phyloP scores from a whole-genome alignment of 2,329 filamentous ascomycete genomes.

The Lojkania enalia region DNA sequence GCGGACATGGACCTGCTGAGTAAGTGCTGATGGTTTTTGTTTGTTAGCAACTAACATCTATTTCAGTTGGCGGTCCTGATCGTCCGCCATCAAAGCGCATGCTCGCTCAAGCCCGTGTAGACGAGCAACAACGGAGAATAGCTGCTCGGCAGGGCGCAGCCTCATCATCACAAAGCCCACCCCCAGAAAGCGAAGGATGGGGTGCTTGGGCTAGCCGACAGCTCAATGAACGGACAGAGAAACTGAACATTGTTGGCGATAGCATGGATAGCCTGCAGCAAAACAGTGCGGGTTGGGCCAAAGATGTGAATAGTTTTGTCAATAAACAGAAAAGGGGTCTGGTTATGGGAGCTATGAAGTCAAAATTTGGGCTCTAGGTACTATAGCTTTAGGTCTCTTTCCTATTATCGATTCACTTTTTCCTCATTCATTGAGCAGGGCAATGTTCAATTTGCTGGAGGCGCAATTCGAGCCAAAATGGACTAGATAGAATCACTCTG shows the following conservation, averaged over 20 bases:
- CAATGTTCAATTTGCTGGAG: too few relatives aligned
- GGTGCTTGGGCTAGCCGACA: constrained; percentile 83
- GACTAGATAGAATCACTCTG: too few relatives aligned
- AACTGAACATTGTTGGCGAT: constrained; percentile 79
- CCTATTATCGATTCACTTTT: too few relatives aligned
- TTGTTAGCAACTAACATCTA: neutral
- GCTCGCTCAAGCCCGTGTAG: constrained; percentile 75
- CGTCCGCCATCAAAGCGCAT: constrained; percentile 87
- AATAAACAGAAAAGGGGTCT: constrained; percentile 84
- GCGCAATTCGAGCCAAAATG: too few relatives aligned
- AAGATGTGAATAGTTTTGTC: constrained; percentile 87
- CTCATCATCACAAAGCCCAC: constrained; percentile 32
- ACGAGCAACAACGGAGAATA: constrained; percentile 62
- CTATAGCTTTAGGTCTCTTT: neutral
- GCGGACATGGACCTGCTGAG: constrained; percentile 85
- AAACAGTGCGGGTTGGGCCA: constrained; percentile 79
- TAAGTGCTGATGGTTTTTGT: constrained; percentile 32
- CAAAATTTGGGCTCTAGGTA: constrained; percentile 38
- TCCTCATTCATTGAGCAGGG: too few relatives aligned
- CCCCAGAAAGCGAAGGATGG: constrained; percentile 55
- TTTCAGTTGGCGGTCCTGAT: constrained; percentile 75
- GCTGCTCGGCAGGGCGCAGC: constrained; percentile 43
- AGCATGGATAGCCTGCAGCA: constrained; percentile 81
- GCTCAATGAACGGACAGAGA: constrained; percentile 88
- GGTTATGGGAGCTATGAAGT: constrained; percentile 63